Conservation (phyloP, 495 filamentous ascomycete genomes). For the Neurospora sp. region DNA sequence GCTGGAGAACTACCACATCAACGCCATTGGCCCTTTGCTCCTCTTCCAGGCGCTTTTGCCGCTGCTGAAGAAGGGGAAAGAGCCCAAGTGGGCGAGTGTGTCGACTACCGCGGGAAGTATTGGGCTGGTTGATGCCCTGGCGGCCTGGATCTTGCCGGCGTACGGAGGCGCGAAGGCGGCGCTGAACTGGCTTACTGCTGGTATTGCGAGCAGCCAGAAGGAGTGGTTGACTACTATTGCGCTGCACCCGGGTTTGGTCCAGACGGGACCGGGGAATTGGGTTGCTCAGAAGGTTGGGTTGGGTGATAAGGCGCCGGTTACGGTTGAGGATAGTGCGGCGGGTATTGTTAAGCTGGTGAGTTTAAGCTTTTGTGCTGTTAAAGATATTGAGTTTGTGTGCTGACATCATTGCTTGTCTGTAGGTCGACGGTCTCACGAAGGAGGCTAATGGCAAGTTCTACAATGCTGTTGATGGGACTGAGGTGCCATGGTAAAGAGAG, state of each 20-base stretch:
- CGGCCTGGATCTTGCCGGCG: slow-evolving; percentile 7
- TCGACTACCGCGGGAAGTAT: slow-evolving; percentile 9
- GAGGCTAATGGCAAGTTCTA: neutral
- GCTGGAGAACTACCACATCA: slow-evolving; percentile 4
- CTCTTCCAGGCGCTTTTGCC: slow-evolving; percentile 10
- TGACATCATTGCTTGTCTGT: neutral
- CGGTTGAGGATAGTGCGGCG: neutral
- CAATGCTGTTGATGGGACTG: neutral
- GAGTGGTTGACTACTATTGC: neutral
- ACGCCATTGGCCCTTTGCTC: slow-evolving; percentile 9
- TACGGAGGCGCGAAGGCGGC: slow-evolving; percentile 13
- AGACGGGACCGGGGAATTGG: neutral
- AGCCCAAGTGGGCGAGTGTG: slow-evolving; percentile 10
- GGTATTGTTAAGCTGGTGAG: neutral
- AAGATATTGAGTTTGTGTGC: neutral
- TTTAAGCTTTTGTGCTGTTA: neutral
- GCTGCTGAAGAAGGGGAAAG: slow-evolving; percentile 8
- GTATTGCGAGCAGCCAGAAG: neutral
- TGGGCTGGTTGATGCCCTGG: slow-evolving; percentile 2
- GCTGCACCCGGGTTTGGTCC: neutral
- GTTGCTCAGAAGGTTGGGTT: neutral
- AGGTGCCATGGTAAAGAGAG: neutral
- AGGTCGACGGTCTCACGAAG: neutral
- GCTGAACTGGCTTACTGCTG: slow-evolving; percentile 13
- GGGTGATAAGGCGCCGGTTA: neutral